Evolutionary conservation across 176 grass and related monocot genomes (phyloP).

Genomic region (Tuctoria greenei): DNA sequence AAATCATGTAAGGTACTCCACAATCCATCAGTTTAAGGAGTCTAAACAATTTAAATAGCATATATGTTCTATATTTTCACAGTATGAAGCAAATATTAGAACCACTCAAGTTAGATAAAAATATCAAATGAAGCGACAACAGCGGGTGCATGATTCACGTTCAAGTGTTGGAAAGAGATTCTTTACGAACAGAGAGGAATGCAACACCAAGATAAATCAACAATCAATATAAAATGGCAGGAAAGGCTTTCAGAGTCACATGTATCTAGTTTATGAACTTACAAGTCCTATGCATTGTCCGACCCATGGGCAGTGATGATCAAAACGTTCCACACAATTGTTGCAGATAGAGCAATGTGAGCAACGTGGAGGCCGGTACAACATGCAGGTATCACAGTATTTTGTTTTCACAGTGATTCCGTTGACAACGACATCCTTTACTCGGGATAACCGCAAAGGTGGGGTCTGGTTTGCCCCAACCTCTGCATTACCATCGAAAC

Average conservation of each 20-base stretch:
- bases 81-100: neutral
- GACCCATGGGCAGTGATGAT: slow-evolving; percentile 97
- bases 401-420: slow-evolving; percentile 86
- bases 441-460: slow-evolving; percentile 63
- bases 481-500: slow-evolving; percentile 59
- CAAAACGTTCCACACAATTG: slow-evolving; percentile 92
- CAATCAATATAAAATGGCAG: neutral
- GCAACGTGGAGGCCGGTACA: slow-evolving; percentile 93
- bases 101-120: neutral
- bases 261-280: slow-evolving; percentile 45
- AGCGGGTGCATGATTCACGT: neutral
- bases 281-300: slow-evolving; percentile 96
- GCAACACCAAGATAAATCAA: neutral
- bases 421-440: slow-evolving; percentile 85
- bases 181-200: neutral
- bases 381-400: slow-evolving; percentile 94
- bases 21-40: slow-evolving; percentile 17
- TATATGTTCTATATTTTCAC: neutral
- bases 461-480: slow-evolving; percentile 67
- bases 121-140: slow-evolving; percentile 17
- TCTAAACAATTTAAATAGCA: neutral
- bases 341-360: slow-evolving; percentile 97
- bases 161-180: neutral
- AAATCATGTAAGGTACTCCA: slow-evolving; percentile 25
- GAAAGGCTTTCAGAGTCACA: slow-evolving; percentile 2